Evolutionary conservation across 768 basidiomycete species (phyloP), one percentile per base, ranked within the genome.

Genomic region (Cystoderma amianthinum): DNA sequence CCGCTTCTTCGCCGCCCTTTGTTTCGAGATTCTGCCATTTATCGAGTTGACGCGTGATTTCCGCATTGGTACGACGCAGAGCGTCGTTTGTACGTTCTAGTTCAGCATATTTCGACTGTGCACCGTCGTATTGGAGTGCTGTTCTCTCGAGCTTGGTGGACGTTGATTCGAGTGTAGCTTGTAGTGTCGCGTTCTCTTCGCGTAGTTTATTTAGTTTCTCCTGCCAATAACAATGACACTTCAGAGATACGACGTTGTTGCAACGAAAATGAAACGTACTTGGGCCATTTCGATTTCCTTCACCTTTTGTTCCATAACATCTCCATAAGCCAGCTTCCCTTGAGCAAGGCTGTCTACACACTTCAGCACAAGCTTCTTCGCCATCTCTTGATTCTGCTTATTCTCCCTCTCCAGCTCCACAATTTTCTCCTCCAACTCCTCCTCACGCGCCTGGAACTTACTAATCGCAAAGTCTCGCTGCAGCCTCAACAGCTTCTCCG

Each of bases 11-110:
- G 9, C 71, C 78, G 36, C 78, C 82, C 36, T 76, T 78, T 19
- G 64, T 78, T 51, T 87, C 86, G 13, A 85, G 57, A 19, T 58
- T 69, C 51, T 83, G 70, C 83, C 82, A 86, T 51, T 80, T 76
- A 32, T 74, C 73, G 6, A 88, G 61, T 49, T 89, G 85, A 12
- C 72, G 70, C 38, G 73, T 69, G 25, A 86, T 62, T 32, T 82
- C 72, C 3, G 60, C 59, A 36, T 71, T 73, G 7, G 69, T 68
- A 4, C 77, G 73, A 44, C 76, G 73, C 17, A 77, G 67, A 30
- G 85, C 82, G 32, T 76, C 72, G 41, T 79, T 72, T 23, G 65
- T 54, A 34, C 68, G 70, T 44, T 81, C 70, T 25, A 85, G 66
- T 21, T 82, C 80, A 0, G 65, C 60, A 30, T 70, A 64, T 37